Conservation (phyloP, 495 filamentous ascomycete genomes). For the Halenospora varia region DNA sequence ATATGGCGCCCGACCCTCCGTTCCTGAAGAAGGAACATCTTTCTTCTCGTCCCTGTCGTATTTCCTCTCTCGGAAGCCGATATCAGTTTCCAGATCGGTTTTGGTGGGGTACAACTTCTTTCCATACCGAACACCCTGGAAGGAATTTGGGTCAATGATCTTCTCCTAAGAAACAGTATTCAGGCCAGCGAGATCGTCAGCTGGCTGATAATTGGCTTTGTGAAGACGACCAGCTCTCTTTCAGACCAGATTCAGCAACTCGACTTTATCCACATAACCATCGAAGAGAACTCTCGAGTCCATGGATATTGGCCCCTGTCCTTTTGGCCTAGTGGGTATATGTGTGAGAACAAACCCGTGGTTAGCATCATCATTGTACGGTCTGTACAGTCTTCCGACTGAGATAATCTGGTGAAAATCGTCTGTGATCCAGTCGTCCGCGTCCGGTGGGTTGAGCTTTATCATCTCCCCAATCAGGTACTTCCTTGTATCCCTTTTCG, state of each 20-base stretch:
- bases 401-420: neutral
- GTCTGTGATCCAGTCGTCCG: neutral
- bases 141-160: neutral
- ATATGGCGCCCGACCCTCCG: too few species aligned
- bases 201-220: neutral
- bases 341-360: neutral
- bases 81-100: too few species aligned
- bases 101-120: too few species aligned
- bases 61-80: too few species aligned
- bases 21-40: too few species aligned
- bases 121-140: neutral
- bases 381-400: neutral
- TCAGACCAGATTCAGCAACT: neutral
- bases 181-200: neutral
- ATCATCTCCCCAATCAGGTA: neutral
- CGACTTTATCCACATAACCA: neutral
- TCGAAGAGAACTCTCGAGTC: neutral
- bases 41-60: too few species aligned
- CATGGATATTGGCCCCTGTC: too few species aligned
- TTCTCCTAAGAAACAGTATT: neutral
- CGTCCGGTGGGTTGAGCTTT: neutral
- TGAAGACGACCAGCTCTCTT: neutral
- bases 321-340: too few species aligned
- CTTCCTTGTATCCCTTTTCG: neutral
- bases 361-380: neutral